A percentile compares a stretch with the other conserved stretches of the same genome.
Evolutionary conservation across 1,284 basidiomycete genomes (phyloP).

Genomic region (Ceratobasidium papillatum): DNA sequence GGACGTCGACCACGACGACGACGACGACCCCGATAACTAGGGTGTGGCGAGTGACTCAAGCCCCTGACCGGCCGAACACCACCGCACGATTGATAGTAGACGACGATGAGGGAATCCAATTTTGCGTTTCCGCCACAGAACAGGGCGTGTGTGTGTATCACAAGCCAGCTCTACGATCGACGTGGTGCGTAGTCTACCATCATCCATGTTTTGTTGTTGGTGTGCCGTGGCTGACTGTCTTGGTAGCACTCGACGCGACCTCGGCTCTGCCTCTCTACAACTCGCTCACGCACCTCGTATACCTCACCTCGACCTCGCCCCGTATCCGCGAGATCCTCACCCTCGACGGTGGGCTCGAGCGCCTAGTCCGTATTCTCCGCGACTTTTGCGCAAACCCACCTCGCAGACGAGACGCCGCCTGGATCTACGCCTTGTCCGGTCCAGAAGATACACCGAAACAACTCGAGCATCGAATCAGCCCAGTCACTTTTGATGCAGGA

Average conservation of each 20-base stretch:
- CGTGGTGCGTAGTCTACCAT: slow-evolving; percentile 70
- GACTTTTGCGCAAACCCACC: slow-evolving; percentile 83
- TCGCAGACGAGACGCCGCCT: slow-evolving; percentile 73
- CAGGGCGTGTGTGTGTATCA: slow-evolving; percentile 94
- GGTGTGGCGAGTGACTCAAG: background rate
- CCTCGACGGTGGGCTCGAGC: slow-evolving; percentile 95
- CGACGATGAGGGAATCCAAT: slow-evolving; percentile 92
- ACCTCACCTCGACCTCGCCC: slow-evolving; percentile 96
- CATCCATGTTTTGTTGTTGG: slow-evolving; percentile 1
- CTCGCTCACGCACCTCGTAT: slow-evolving; percentile 95
- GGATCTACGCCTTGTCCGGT: slow-evolving; percentile 77
- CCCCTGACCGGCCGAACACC: background rate
- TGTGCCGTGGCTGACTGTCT: slow-evolving; percentile 5
- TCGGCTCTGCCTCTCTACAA: slow-evolving; percentile 93
- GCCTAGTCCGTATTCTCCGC: slow-evolving; percentile 91
- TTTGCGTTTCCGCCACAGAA: slow-evolving; percentile 96
- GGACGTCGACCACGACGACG: background rate
- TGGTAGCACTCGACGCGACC: slow-evolving; percentile 89
- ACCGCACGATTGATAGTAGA: background rate
- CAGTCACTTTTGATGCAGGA: slow-evolving; percentile 38
- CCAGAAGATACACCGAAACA: slow-evolving; percentile 49
- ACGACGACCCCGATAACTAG: background rate
- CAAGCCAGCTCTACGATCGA: slow-evolving; percentile 93
- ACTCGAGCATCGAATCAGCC: slow-evolving; percentile 14
- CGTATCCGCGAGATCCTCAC: slow-evolving; percentile 98